Evolutionary conservation across 805 yeast genomes (phyloP), one percentile per base, ranked within the genome.

Genomic region (Metschnikowia arizonensis): DNA sequence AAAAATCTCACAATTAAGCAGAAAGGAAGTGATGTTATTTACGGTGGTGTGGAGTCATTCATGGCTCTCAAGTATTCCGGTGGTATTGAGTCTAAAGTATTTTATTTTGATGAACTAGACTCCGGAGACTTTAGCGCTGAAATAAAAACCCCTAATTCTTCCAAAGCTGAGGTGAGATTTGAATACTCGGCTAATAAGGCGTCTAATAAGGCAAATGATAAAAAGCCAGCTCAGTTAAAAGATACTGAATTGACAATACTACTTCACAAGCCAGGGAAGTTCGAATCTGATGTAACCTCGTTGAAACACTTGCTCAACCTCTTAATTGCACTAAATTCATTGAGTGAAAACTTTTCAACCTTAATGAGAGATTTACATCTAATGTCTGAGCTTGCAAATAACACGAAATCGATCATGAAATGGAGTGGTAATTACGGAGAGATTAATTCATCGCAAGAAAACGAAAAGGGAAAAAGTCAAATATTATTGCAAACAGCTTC

Each of bases 101-200:
- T 66, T 26, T 40, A 42, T 11, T 68, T 65, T 46, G 56, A 53
- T 19, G 47, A 44, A 1, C 47, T 34, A 2, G 46, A 36, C n/a
- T 14, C 12, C 10, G 34, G 33, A 21, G 40, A 26, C 12, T 3
- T 43, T 2, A 7, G n/a, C 12, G 5, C 33, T 14, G 43, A 35
- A 33, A 9, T 18, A 2, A 19, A 33, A 5, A n/a, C 47, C 15
- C 44, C 26, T 7, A 31, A 8, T 8, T 5, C 47, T 10, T 33
- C 39, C 1, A 72, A 70, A 33, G 74, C 76, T 5, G 87, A 82
- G 51, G 39, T 82, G 2, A 56, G 82, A 28, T 77, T 81, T 56
- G 85, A 82, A 55, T 46, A 72, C 18, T 68, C 57, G 9, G n/a
- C 25, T 18, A 28, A n/a, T 2, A 37, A 37, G n/a, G n/a, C 57